Conservation (phyloP, 1,284 basidiomycete genomes). For the Dichomitus squalens region DNA sequence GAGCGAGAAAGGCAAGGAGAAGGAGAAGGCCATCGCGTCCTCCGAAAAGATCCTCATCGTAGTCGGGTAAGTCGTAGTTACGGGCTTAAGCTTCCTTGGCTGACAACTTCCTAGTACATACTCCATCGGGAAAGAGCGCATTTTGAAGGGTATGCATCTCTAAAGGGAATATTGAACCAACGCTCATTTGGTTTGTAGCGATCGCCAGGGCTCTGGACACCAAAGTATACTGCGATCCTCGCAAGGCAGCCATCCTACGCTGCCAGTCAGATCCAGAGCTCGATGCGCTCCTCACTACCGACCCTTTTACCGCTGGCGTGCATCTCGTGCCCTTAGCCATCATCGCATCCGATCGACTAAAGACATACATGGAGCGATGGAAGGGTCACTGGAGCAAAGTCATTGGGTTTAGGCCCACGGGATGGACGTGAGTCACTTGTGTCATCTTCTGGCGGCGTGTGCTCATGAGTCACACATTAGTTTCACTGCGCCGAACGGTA, state of each 20-base stretch:
- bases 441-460: background rate
- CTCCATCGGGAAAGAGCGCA: slow-evolving; percentile 95
- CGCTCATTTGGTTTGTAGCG: slow-evolving; percentile 45
- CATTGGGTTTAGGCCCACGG: slow-evolving; percentile 90
- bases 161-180: no score
- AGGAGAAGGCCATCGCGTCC: slow-evolving; percentile 13
- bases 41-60: slow-evolving; percentile 64
- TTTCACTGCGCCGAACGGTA: slow-evolving; percentile 73
- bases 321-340: slow-evolving; percentile 85
- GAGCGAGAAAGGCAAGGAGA: slow-evolving; percentile 27
- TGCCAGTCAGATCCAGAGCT: slow-evolving; percentile 87
- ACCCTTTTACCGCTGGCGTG: slow-evolving; percentile 80
- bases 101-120: slow-evolving; percentile 67
- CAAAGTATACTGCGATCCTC: slow-evolving; percentile 90
- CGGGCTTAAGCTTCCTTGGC: background rate
- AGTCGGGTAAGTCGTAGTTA: slow-evolving; percentile 61
- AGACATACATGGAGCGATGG: slow-evolving; percentile 77
- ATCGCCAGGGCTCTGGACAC: slow-evolving; percentile 82
- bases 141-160: slow-evolving; percentile 74
- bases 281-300: slow-evolving; percentile 73
- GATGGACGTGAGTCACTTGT: slow-evolving; percentile 77
- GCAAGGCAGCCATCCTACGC: slow-evolving; percentile 79
- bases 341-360: slow-evolving; percentile 80
- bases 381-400: slow-evolving; percentile 75
- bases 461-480: slow-evolving; percentile 37